These are phyloP conservation scores for Cordyceps javanica DNA, from an alignment of 2,329 filamentous ascomycete genomes.

Conservation along the genomic window DNA sequence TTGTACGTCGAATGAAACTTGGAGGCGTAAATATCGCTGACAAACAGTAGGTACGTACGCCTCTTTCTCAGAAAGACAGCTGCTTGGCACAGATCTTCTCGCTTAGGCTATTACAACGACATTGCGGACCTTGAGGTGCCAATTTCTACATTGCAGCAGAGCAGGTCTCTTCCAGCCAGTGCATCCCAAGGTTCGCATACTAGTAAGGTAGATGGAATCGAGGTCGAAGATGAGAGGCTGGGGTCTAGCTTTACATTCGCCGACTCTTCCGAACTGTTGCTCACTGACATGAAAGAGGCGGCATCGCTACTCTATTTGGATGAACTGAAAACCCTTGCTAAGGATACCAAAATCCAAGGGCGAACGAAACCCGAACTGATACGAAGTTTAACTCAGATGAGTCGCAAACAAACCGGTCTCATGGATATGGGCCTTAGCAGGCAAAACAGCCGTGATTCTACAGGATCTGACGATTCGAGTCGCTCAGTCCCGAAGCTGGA, in stretches of 20 bases:
- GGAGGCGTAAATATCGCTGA: constrained; percentile 11
- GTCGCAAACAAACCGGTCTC: constrained; percentile 70
- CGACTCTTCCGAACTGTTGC: constrained; percentile 66
- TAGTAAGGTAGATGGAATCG: constrained; percentile 24
- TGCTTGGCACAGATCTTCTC: constrained; percentile 78
- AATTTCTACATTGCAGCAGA: constrained; percentile 56
- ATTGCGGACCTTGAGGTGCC: constrained; percentile 67
- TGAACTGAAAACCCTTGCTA: constrained; percentile 78
- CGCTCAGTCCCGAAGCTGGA: constrained; percentile 21
- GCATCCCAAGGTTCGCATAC: constrained; percentile 7
- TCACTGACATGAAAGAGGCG: constrained; percentile 76
- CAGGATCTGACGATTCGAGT: constrained; percentile 39
- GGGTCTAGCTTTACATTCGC: constrained; percentile 66
- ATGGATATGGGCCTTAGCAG: constrained; percentile 61
- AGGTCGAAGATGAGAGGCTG: constrained; percentile 40
- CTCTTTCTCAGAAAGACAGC: constrained; percentile 89
- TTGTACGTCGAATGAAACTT: constrained; percentile 49
- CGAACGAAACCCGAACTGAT: constrained; percentile 82
- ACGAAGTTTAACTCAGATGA: constrained; percentile 65
- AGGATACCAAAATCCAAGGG: constrained; percentile 78
- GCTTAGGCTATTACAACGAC: constrained; percentile 75
- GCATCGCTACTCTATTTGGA: constrained; percentile 76
- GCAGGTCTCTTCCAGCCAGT: constrained; percentile 45
- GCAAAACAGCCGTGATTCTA: constrained; percentile 54
- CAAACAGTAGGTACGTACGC: constrained; percentile 66